Base-by-base conservation (phyloP, 78 protist genomes). In the Acrasis kona region DNA sequence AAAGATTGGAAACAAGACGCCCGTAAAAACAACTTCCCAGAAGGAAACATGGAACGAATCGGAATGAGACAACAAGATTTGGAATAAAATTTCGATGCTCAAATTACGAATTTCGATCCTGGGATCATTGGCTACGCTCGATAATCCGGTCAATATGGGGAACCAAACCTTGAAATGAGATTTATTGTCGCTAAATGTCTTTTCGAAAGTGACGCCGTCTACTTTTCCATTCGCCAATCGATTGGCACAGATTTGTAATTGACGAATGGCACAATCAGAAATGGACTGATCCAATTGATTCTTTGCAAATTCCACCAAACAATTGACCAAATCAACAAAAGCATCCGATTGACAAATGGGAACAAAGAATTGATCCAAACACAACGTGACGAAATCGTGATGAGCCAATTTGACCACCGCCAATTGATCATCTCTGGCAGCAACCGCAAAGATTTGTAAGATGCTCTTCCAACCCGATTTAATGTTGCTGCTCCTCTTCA, bases 401-500 rank as follows among this genome's bases (percentile, higher is more conserved):
- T n/a, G n/a, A n/a, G n/a, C 66, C 2, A 89, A 76, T 31, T 77
- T 78, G 12, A 81, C 88, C 73, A 87, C 88, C 7, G 95, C 95
- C 31, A 84, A 72, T 2, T 72, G 37, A 40, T 70, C 37, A 64
- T 90, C 91, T 12, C 41, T 34, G 19, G 86, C 85, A 12, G 77
- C 88, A 6, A 68, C 2, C 1, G 66, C 8, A 32, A 92, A 74
- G 5, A 93, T 87, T 1, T 74, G 79, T 65, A 94, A 94, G 28
- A 96, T 82, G 2, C 84, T 76, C 70, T 81, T 77, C 99, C 99
- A 96, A 2, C 99, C 99, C 1, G 96, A 89, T 50, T 73, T 87
- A n/a, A 96, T 89, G 82, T 85, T 72, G 31, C 39, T 10, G 19
- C 83, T 82, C 39, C 37, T 37, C 19, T 42, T 30, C 39, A 10